Conservation (phyloP, 257 asterid genomes). For the Przewalskia tangutica region DNA sequence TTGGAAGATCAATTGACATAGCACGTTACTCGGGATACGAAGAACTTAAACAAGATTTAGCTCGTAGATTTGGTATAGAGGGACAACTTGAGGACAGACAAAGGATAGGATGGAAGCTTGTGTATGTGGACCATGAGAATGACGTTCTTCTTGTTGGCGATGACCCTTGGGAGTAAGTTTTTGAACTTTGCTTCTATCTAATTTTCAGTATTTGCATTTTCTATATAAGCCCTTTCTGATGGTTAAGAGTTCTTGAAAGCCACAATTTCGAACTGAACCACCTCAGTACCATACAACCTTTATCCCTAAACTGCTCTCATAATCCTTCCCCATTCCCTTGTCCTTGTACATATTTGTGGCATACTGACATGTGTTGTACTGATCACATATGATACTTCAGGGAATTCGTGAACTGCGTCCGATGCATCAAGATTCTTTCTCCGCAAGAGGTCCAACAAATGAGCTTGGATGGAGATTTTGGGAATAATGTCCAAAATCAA, state of each 20-base stretch:
- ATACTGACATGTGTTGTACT: background rate
- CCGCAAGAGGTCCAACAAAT: constrained; percentile 93
- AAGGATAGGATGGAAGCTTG: constrained; percentile 92
- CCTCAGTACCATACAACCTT: background rate
- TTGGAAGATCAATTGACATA: constrained; percentile 90
- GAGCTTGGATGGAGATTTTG: constrained; percentile 91
- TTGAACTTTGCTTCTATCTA: background rate
- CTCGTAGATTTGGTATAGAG: constrained; percentile 90
- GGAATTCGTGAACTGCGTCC: constrained; percentile 88
- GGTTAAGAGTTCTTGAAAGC: background rate
- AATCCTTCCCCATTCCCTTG: background rate
- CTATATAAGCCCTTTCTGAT: background rate
- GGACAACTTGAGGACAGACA: constrained; percentile 88
- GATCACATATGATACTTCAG: constrained; percentile 23
- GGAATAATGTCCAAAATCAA: constrained; percentile 54
- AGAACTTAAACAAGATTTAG: constrained; percentile 88
- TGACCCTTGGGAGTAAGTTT: constrained; percentile 51
- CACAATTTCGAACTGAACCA: background rate
- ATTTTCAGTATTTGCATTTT: background rate
- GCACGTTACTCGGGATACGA: constrained; percentile 73
- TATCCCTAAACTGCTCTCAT: background rate
- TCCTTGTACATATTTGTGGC: background rate
- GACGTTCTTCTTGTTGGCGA: constrained; percentile 41
- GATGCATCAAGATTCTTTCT: constrained; percentile 87
- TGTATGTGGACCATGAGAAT: constrained; percentile 59